Base-by-base conservation (phyloP, 2,329 filamentous ascomycete genomes). In the Lachnellula hyalina region DNA sequence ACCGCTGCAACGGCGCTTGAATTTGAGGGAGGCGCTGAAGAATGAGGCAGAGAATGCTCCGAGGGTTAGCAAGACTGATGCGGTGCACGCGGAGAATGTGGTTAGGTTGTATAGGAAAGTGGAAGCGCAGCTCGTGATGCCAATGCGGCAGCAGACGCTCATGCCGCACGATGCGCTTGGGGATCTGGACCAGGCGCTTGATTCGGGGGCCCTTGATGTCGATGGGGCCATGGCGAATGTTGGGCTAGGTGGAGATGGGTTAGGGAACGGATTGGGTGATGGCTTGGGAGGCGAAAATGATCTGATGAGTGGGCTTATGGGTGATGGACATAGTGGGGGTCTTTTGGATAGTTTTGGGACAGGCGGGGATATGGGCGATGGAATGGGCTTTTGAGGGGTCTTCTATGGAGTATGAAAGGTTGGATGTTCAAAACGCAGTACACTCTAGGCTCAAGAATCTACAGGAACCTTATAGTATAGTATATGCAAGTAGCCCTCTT, bases 21-120 rank as follows among this genome's bases (percentile, higher is more conserved):
- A 55, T 35, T 55, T 70, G 2, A 58, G 65, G 11, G 67, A 69
- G 46, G 66, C 62, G 0, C 52, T 70, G 25, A 67, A 67, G 34
- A 53, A 54, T 11, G 65, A 66, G 56, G 63, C 58, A 2, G 63
- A 67, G n/a, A 56, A 59, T 17, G 60, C 63, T 12, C 61, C 63
- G 1, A 67, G 66, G 49, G 46, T 64, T 0, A 62, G 64, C 15
- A 65, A 65, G 40, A 58, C 55, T 0, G 66, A 68, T 42, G 49
- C 54, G 5, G 58, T 62, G 23, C 56, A 61, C 5, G 65, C 67
- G 1, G 67, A 69, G 45, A 65, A 61, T 9, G 54, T 67, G 0
- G 59, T 70, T 2, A 54, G 66, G n/a, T 44, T 70, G 7, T 66
- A 58, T 19, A 56, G 67, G n/a, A 67, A 65, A 34, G 66, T 69